These are phyloP conservation scores for Fagopyrum esculentum DNA, from an alignment of 148 eudicot species.

Conservation along the genomic window DNA sequence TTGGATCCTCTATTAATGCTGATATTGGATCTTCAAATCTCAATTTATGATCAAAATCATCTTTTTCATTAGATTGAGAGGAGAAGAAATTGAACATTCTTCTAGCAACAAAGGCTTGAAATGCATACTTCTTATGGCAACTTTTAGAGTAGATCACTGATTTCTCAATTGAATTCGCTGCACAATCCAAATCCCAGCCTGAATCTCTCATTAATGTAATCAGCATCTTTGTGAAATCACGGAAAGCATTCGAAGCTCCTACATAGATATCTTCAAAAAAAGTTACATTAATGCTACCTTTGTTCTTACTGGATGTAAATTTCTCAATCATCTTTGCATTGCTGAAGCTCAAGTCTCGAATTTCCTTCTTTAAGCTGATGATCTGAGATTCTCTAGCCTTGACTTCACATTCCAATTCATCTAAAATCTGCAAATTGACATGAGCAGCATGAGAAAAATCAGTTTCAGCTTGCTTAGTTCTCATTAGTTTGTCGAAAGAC, in stretches of 20 bases:
- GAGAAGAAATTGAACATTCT: constrained; percentile 38
- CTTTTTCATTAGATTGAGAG: not conserved
- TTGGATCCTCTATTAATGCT: constrained; percentile 30
- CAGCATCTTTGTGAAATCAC: constrained; percentile 41
- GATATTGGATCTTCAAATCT: constrained; percentile 28
- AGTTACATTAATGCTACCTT: not conserved
- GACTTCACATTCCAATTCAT: not conserved
- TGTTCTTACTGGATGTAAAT: not conserved
- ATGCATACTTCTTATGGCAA: constrained; percentile 48
- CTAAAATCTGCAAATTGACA: constrained; percentile 13
- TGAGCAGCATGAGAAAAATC: constrained; percentile 16
- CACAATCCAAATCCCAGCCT: constrained; percentile 54
- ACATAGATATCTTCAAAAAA: constrained; percentile 27
- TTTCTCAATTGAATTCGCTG: constrained; percentile 31
- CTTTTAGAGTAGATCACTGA: constrained; percentile 29
- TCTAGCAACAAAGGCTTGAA: constrained; percentile 45
- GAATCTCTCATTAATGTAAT: constrained; percentile 44
- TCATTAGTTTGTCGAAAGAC: constrained; percentile 21
- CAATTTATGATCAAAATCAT: not conserved
- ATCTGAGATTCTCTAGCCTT: not conserved
- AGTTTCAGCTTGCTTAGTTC: constrained; percentile 22
- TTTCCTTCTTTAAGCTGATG: not conserved
- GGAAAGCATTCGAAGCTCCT: constrained; percentile 32
- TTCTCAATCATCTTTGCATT: constrained; percentile 1
- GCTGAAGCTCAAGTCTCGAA: not conserved